A percentile compares a stretch with the other conserved stretches of the same genome.
Evolutionary conservation across 73 alveolate species (phyloP).

Genomic region (Halteria grandinella): DNA sequence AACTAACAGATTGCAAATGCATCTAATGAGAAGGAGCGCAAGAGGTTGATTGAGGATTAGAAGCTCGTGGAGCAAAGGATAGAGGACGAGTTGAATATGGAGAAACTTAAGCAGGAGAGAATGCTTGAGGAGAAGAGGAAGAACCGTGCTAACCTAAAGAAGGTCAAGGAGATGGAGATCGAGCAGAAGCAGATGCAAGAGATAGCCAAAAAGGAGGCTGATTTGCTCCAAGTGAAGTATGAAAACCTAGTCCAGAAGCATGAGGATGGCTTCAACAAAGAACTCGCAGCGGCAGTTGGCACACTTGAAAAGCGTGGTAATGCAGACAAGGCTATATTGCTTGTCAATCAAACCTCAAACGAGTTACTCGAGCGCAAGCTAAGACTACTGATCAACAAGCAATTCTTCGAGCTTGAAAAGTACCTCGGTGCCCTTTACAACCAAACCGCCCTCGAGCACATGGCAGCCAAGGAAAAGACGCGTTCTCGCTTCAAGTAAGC

Average conservation of each 20-base stretch:
- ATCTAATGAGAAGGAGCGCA: conserved; percentile 27
- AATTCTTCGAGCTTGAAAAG: conserved; percentile 34
- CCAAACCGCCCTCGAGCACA: conserved; percentile 19
- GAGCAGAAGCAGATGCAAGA: conserved; percentile 23
- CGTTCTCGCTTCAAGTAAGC: not conserved
- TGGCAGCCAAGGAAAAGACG: conserved; percentile 36
- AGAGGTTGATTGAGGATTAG: conserved; percentile 42
- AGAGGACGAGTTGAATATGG: conserved; percentile 36
- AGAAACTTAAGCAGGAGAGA: conserved; percentile 47
- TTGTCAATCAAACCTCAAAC: conserved; percentile 12
- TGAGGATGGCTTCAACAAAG: not conserved
- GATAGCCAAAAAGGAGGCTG: conserved; percentile 22
- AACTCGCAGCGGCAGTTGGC: not conserved
- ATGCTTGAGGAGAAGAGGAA: conserved; percentile 62
- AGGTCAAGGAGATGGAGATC: conserved; percentile 33
- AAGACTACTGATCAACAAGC: conserved; percentile 17
- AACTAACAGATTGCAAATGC: not conserved
- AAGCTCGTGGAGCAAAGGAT: conserved; percentile 40
- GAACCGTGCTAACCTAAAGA: conserved; percentile 40
- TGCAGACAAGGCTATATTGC: conserved; percentile 9
- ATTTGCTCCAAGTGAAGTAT: conserved; percentile 11
- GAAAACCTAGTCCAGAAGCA: not conserved
- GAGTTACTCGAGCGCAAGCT: conserved; percentile 12
- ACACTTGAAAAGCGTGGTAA: not conserved
- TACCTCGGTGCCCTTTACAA: conserved; percentile 31